A percentile compares a stretch with the other conserved stretches of the same genome.
Evolutionary conservation across 768 basidiomycete genomes (phyloP).

Genomic region (Xerocomus potaroensis): DNA sequence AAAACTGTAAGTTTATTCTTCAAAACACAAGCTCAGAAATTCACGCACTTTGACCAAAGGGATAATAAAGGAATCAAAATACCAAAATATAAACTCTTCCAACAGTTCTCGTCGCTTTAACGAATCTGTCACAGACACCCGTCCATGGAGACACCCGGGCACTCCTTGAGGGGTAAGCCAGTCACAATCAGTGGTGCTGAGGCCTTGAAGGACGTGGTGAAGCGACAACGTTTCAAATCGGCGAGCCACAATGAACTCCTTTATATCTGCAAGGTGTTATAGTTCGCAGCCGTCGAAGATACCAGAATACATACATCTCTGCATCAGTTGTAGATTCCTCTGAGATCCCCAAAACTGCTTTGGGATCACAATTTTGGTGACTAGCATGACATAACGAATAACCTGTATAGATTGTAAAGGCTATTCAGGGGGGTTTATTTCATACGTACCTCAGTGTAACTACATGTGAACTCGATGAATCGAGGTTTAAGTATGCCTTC

Average conservation of each 20-base stretch:
- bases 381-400: conserved; percentile 55
- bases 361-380: conserved; percentile 70
- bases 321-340: conserved; percentile 56
- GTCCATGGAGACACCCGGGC: conserved; percentile 36
- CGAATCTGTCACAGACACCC: conserved; percentile 62
- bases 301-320: conserved; percentile 43
- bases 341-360: conserved; percentile 74
- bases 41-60: conserved; percentile 68
- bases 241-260: conserved; percentile 66
- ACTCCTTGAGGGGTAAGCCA: conserved; percentile 61
- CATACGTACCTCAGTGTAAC: conserved; percentile 51
- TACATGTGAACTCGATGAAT: conserved; percentile 76
- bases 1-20: background rate
- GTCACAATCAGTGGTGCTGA: conserved; percentile 69
- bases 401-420: conserved; percentile 44
- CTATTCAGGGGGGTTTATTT: background rate
- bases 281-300: background rate
- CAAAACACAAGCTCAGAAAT: background rate
- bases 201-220: conserved; percentile 71
- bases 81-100: conserved; percentile 92
- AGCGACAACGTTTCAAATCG: conserved; percentile 80
- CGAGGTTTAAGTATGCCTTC: conserved; percentile 57
- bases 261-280: conserved; percentile 48
- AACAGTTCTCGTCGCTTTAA: conserved; percentile 76
- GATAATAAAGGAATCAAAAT: conserved; percentile 81